Evolutionary conservation across 176 grass and related monocot genomes (phyloP).

Genomic region (Triticum timopheevii): DNA sequence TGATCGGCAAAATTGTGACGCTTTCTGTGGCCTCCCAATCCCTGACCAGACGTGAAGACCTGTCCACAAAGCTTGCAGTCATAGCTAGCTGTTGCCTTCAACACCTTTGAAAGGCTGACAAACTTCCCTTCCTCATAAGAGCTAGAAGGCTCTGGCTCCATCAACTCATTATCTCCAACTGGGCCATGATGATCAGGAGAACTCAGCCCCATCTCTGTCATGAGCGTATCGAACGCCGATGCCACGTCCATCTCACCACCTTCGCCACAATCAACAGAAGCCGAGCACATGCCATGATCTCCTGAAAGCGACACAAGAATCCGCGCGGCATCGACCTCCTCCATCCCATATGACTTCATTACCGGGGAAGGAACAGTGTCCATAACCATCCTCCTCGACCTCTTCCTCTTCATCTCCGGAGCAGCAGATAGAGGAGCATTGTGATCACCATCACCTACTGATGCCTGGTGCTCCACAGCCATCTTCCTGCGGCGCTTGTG

Average conservation of each 20-base stretch:
- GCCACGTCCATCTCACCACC: background rate
- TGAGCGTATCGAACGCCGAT: background rate
- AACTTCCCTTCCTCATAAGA: slow-evolving; percentile 33
- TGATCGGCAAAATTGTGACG: slow-evolving; percentile 18
- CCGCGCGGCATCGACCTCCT: slow-evolving; percentile 33
- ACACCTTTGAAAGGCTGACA: slow-evolving; percentile 17
- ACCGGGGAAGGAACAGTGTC: background rate
- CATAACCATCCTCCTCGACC: background rate
- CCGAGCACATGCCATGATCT: slow-evolving; percentile 21
- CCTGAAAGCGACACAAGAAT: slow-evolving; percentile 44
- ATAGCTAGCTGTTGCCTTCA: slow-evolving; percentile 21
- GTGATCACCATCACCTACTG: background rate
- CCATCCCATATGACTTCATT: slow-evolving; percentile 18
- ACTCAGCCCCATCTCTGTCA: slow-evolving; percentile 13
- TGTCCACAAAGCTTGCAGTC: slow-evolving; percentile 37
- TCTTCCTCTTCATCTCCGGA: background rate
- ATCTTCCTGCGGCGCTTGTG: background rate
- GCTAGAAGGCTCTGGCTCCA: slow-evolving; percentile 16
- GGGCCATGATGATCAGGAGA: background rate
- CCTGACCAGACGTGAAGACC: slow-evolving; percentile 23
- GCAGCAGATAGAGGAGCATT: background rate
- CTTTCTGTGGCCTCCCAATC: slow-evolving; percentile 48
- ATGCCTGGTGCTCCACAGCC: background rate
- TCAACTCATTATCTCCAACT: background rate
- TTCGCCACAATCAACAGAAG: background rate